Evolutionary conservation across 495 filamentous ascomycete species (phyloP).

Genomic region (Trichoderma parareesei): DNA sequence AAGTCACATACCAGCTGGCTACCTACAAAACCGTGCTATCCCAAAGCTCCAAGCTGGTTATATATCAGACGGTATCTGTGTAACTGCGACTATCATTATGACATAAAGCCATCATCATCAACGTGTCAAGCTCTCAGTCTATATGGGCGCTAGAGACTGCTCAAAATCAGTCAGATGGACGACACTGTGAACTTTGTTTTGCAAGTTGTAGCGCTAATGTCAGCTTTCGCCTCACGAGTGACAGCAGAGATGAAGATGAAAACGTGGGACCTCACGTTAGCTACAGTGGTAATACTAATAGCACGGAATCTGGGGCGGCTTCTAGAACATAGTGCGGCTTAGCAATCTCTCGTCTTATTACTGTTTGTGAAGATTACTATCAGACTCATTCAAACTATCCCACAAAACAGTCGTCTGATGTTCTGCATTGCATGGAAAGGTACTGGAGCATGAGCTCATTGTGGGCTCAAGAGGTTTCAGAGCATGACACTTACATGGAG

Average conservation of each 20-base stretch:
- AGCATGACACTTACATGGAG: too few relatives aligned
- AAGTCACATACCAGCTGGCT: too few relatives aligned
- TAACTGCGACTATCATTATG: background rate
- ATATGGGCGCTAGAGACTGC: background rate
- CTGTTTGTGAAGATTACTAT: too few relatives aligned
- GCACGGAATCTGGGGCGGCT: background rate
- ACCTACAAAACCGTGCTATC: too few relatives aligned
- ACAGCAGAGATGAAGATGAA: background rate
- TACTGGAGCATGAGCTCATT: too few relatives aligned
- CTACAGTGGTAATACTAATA: background rate
- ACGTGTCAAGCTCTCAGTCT: background rate
- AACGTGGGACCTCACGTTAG: background rate
- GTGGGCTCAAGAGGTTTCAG: too few relatives aligned
- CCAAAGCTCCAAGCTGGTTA: background rate
- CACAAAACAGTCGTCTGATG: too few relatives aligned
- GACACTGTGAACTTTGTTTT: background rate
- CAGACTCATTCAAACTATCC: background rate
- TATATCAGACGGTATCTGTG: background rate
- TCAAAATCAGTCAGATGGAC: background rate
- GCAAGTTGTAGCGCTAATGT: background rate
- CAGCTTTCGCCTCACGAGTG: background rate
- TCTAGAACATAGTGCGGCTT: too few relatives aligned
- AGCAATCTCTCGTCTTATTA: too few relatives aligned
- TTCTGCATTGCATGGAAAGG: too few relatives aligned
- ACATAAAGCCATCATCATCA: background rate